Evolutionary conservation across 768 basidiomycete genomes (phyloP).

Genomic region (Lactifluus pinguis): DNA sequence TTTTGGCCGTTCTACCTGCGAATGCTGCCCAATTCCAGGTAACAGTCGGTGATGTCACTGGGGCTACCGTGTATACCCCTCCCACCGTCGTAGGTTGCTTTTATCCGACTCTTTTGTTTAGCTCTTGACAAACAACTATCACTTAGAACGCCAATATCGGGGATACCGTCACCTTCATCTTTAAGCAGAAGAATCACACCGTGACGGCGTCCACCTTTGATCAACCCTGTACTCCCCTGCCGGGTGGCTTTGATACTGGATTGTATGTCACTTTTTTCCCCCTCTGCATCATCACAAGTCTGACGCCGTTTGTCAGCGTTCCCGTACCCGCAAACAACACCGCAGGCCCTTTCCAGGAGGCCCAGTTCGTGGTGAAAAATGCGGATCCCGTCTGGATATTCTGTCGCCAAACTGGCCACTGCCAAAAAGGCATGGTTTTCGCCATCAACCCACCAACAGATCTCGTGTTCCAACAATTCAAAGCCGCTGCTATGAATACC

Average conservation of each 20-base stretch:
- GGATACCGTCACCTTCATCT: slow-evolving; percentile 41
- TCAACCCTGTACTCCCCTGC: slow-evolving; percentile 35
- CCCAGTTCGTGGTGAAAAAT: slow-evolving; percentile 34
- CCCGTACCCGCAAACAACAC: slow-evolving; percentile 37
- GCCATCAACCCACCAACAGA: slow-evolving; percentile 49
- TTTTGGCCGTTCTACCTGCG: slow-evolving; percentile 28
- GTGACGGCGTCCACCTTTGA: slow-evolving; percentile 48
- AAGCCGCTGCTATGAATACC: slow-evolving; percentile 39
- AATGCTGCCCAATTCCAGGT: slow-evolving; percentile 35
- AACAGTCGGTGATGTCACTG: slow-evolving; percentile 42
- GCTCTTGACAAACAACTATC: background rate
- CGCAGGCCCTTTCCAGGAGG: slow-evolving; percentile 36
- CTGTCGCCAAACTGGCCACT: slow-evolving; percentile 49
- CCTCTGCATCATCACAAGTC: background rate
- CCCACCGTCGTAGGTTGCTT: slow-evolving; percentile 24
- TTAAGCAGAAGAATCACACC: slow-evolving; percentile 49
- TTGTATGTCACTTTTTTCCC: slow-evolving; percentile 34
- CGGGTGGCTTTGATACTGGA: slow-evolving; percentile 47
- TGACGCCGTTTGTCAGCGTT: slow-evolving; percentile 31
- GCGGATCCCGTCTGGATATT: slow-evolving; percentile 48
- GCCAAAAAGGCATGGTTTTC: slow-evolving; percentile 56
- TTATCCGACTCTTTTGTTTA: no score
- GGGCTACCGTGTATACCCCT: slow-evolving; percentile 34
- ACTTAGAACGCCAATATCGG: slow-evolving; percentile 37
- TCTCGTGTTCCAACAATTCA: slow-evolving; percentile 38